Conservation (phyloP, 768 basidiomycete genomes). For the Tylopilus plumbeoviolaceoides region DNA sequence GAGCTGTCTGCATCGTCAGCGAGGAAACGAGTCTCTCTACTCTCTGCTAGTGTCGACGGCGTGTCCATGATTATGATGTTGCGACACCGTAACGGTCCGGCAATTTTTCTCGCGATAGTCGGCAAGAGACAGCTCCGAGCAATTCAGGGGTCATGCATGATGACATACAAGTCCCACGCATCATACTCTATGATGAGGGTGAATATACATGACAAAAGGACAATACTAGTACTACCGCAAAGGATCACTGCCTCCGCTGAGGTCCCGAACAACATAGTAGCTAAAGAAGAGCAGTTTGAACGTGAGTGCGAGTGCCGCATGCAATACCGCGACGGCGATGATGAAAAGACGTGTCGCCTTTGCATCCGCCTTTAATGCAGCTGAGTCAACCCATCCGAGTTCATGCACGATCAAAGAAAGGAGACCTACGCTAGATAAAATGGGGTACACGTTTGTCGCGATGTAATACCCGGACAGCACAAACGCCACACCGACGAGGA, state of each 20-base stretch:
- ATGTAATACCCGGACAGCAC: slow-evolving; percentile 86
- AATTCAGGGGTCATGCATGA: neutral
- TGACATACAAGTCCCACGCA: neutral
- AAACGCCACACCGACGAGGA: slow-evolving; percentile 68
- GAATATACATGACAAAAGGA: neutral
- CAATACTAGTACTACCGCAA: slow-evolving; percentile 13
- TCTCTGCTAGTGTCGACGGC: slow-evolving; percentile 2
- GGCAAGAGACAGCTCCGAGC: neutral
- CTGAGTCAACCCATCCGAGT: neutral
- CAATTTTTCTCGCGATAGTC: neutral
- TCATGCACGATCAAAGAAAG: neutral
- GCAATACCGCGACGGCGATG: slow-evolving; percentile 67
- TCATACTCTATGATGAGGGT: neutral
- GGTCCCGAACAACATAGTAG: slow-evolving; percentile 44
- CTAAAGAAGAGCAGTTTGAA: slow-evolving; percentile 75
- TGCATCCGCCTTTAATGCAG: slow-evolving; percentile 63
- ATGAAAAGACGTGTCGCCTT: slow-evolving; percentile 84
- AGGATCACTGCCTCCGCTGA: slow-evolving; percentile 28
- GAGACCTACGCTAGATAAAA: slow-evolving; percentile 71
- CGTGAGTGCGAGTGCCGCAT: slow-evolving; percentile 75
- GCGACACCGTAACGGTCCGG: neutral
- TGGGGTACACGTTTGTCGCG: slow-evolving; percentile 79
- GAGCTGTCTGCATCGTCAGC: neutral
- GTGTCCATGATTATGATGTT: slow-evolving; percentile 12
- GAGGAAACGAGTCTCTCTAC: neutral